Evolutionary conservation across 345 rosid species (phyloP).

Genomic region (rapeseed (Brassica napus)): Da-Ae NC_063451.1:42139001-42139500

Average conservation of each 20-base stretch:
- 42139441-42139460: background rate
- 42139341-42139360: background rate
- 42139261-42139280: background rate
- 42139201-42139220: background rate
- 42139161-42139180: background rate
- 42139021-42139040: background rate
- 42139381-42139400: background rate
- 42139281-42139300: background rate
- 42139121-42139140: background rate
- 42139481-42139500: background rate
- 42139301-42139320: background rate
- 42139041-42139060: background rate
- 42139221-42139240: background rate
- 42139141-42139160: background rate
- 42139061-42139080: background rate
- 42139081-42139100: background rate
- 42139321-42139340: background rate
- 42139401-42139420: background rate
- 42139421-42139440: background rate
- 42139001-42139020: background rate
- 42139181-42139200: background rate
- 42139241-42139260: background rate
- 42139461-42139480: background rate
- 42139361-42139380: background rate
- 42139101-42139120: background rate